phyloP scores from a whole-genome alignment of 768 basidiomycete genomes.

The Cystobasidium onofrii region DNA sequence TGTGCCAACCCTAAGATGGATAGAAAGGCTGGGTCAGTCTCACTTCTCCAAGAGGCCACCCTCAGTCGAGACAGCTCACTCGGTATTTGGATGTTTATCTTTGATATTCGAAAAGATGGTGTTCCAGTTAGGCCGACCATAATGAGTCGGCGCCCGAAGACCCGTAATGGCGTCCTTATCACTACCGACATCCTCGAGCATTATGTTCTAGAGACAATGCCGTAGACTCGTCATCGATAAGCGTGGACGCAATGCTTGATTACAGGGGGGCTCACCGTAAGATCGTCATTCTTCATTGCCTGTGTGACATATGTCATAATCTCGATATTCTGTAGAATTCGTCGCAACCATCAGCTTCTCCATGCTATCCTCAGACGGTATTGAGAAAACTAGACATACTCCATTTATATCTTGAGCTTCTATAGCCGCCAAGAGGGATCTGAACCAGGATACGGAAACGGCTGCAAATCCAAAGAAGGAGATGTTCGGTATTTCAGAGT shows the following conservation, averaged over 20 bases:
- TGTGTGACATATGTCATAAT: constrained; percentile 87
- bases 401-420: constrained; percentile 82
- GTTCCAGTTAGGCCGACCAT: constrained; percentile 41
- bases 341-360: no score
- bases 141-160: constrained; percentile 68
- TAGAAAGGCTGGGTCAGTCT: no score
- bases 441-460: constrained; percentile 53
- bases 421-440: constrained; percentile 81
- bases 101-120: constrained; percentile 54
- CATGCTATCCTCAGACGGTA: no score
- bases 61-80: constrained; percentile 52
- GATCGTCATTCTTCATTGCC: constrained; percentile 80
- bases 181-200: constrained; percentile 77
- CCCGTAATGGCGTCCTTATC: constrained; percentile 86
- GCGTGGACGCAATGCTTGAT: constrained; percentile 61
- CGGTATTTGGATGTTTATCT: constrained; percentile 77
- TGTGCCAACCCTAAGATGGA: constrained; percentile 50
- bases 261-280: constrained; percentile 50
- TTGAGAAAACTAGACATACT: constrained; percentile 31
- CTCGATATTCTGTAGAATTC: constrained; percentile 50
- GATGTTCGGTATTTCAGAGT: no score
- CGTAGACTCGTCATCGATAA: not conserved
- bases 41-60: no score
- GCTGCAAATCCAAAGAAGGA: not conserved
- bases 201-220: not conserved